These are phyloP conservation scores for Trametes cubensis DNA, from an alignment of 768 basidiomycete genomes.

Conservation along the genomic window DNA sequence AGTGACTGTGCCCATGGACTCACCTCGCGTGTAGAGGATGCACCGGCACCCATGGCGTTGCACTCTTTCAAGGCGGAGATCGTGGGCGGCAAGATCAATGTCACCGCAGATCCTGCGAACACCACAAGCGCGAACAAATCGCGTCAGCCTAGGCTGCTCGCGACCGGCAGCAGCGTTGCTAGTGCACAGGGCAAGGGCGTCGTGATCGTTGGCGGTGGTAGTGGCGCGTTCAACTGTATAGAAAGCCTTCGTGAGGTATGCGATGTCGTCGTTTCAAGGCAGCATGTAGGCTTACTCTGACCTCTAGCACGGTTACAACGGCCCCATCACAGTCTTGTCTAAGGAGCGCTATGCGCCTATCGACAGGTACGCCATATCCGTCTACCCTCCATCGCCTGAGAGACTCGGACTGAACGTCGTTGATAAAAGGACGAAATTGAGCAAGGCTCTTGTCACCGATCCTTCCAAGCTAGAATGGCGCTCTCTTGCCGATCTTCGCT, in stretches of 20 bases:
- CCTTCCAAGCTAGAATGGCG: slow-evolving; percentile 76
- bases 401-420: neutral
- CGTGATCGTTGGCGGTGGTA: slow-evolving; percentile 86
- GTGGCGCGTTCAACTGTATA: slow-evolving; percentile 73
- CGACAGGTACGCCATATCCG: slow-evolving; percentile 59
- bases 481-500: slow-evolving; percentile 70
- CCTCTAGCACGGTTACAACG: slow-evolving; percentile 72
- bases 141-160: slow-evolving; percentile 59
- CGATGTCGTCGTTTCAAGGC: neutral
- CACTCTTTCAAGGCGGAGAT: slow-evolving; percentile 76
- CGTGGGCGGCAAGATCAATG: slow-evolving; percentile 72
- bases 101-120: slow-evolving; percentile 66
- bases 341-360: slow-evolving; percentile 82
- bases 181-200: slow-evolving; percentile 52
- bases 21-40: slow-evolving; percentile 62
- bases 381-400: too few species aligned
- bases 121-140: slow-evolving; percentile 70
- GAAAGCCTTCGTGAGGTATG: slow-evolving; percentile 82
- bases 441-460: slow-evolving; percentile 83
- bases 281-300: neutral
- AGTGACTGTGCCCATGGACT: slow-evolving; percentile 22
- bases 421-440: slow-evolving; percentile 73
- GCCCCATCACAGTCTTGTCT: slow-evolving; percentile 78
- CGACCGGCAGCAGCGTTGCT: slow-evolving; percentile 45
- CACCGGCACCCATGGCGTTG: slow-evolving; percentile 79